Conservation (phyloP, 495 filamentous ascomycete genomes). For the Ascobolus immersus region DNA sequence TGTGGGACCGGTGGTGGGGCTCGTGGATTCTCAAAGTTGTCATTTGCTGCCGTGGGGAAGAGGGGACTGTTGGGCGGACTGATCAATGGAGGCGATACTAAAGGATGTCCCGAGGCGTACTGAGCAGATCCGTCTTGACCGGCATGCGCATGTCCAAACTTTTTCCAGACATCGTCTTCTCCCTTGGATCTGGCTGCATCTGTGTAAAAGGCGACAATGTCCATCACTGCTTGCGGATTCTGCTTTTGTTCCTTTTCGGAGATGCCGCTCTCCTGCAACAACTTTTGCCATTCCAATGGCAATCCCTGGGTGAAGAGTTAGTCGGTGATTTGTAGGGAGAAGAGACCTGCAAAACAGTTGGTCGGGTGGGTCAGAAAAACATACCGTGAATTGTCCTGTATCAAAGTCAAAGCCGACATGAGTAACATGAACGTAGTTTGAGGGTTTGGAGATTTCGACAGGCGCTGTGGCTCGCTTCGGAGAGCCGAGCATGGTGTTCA, state of each 20-base stretch:
- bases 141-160: constrained; percentile 79
- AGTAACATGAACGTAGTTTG: constrained; percentile 92
- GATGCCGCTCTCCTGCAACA: constrained; percentile 87
- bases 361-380: constrained; percentile 17
- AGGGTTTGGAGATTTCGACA: constrained; percentile 78
- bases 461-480: constrained; percentile 50
- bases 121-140: constrained; percentile 13
- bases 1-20: constrained; percentile 75
- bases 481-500: constrained; percentile 77
- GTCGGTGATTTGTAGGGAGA: constrained; percentile 6
- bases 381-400: constrained; percentile 86
- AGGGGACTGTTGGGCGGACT: constrained; percentile 76
- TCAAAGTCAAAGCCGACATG: constrained; percentile 94
- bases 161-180: constrained; percentile 79
- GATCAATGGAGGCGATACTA: constrained; percentile 33
- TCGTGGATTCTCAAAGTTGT: constrained; percentile 90
- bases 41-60: constrained; percentile 72
- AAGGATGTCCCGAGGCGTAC: constrained; percentile 19
- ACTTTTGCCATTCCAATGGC: constrained; percentile 90
- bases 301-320: constrained; percentile 36
- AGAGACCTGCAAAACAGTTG: constrained; percentile 3
- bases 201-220: constrained; percentile 91
- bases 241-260: constrained; percentile 86
- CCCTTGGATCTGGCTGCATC: constrained; percentile 57
- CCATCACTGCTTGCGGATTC: constrained; percentile 77